Conservation (phyloP, 768 basidiomycete species). For the Podaxis sp. region DNA sequence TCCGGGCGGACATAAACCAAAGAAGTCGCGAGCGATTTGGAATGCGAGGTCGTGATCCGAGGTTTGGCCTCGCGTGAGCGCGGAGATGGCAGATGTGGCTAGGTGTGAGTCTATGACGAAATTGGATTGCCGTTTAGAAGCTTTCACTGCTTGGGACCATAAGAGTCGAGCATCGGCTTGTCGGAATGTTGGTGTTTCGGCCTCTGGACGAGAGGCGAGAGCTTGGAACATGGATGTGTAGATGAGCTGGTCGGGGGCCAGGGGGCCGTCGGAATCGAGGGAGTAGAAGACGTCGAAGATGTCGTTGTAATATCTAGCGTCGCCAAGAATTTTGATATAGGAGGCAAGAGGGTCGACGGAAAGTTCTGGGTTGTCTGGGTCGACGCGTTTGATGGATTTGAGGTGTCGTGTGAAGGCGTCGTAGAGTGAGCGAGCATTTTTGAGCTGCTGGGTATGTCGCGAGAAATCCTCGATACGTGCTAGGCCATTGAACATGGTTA, state of each 20-base stretch:
- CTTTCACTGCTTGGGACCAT: constrained; percentile 66
- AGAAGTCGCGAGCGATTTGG: constrained; percentile 59
- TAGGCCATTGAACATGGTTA: constrained; percentile 68
- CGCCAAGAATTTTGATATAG: constrained; percentile 70
- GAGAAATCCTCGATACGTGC: constrained; percentile 63
- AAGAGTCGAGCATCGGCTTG: constrained; percentile 64
- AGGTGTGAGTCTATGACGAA: constrained; percentile 55
- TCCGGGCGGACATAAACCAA: constrained; percentile 57
- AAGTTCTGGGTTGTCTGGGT: constrained; percentile 48
- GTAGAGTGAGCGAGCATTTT: constrained; percentile 60
- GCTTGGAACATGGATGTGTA: constrained; percentile 69
- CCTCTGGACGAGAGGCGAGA: constrained; percentile 24
- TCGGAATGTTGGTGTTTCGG: constrained; percentile 41
- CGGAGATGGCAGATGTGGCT: constrained; percentile 51
- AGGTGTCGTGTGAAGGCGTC: constrained; percentile 54
- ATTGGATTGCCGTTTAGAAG: constrained; percentile 41
- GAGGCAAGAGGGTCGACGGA: constrained; percentile 49
- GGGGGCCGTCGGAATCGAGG: constrained; percentile 60
- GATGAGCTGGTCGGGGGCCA: constrained; percentile 59
- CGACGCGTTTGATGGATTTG: constrained; percentile 45
- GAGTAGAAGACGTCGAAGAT: constrained; percentile 77
- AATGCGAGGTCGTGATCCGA: constrained; percentile 69
- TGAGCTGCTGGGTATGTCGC: constrained; percentile 57
- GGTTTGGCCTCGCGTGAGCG: constrained; percentile 54
- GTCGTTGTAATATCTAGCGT: constrained; percentile 57